phyloP scores from a whole-genome alignment of 2,329 filamentous ascomycete species.

The Periconia macrospinosa region DNA sequence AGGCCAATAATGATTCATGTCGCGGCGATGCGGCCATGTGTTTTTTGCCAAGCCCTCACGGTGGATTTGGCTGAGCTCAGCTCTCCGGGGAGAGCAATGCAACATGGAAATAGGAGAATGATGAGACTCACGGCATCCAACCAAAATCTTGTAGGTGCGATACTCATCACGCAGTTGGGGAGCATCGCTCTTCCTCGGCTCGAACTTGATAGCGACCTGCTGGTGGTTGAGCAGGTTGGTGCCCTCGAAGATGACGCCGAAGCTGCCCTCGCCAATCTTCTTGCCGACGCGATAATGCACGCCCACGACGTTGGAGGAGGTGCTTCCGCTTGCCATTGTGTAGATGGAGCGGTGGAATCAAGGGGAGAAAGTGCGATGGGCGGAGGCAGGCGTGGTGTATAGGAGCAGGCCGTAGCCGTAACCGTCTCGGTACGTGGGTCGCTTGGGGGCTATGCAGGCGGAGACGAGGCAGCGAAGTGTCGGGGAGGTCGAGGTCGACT shows the following conservation, averaged over 20 bases:
- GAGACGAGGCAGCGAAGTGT: constrained; percentile 7
- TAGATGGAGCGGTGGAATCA: not conserved
- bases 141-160: constrained; percentile 98
- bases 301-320: constrained; percentile 94
- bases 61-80: not conserved
- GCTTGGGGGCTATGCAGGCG: constrained; percentile 21
- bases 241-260: constrained; percentile 98
- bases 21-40: too few relatives aligned
- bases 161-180: constrained; percentile 98
- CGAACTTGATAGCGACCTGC: constrained; percentile 99
- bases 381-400: constrained; percentile 6
- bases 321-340: constrained; percentile 82
- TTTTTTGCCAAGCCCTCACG: not conserved
- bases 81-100: not conserved
- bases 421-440: constrained; percentile 16
- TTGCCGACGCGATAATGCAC: constrained; percentile 99
- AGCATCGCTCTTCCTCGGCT: constrained; percentile 98
- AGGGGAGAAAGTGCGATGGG: constrained; percentile 5
- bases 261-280: constrained; percentile 98
- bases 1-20: too few relatives aligned
- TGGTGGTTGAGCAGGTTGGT: constrained; percentile 99
- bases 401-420: constrained; percentile 22
- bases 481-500: constrained; percentile 6
- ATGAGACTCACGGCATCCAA: constrained; percentile 87
- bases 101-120: constrained; percentile 15